These are phyloP conservation scores for Penicillium verhagenii DNA, from an alignment of 495 filamentous ascomycete species.

Conservation along the genomic window DNA sequence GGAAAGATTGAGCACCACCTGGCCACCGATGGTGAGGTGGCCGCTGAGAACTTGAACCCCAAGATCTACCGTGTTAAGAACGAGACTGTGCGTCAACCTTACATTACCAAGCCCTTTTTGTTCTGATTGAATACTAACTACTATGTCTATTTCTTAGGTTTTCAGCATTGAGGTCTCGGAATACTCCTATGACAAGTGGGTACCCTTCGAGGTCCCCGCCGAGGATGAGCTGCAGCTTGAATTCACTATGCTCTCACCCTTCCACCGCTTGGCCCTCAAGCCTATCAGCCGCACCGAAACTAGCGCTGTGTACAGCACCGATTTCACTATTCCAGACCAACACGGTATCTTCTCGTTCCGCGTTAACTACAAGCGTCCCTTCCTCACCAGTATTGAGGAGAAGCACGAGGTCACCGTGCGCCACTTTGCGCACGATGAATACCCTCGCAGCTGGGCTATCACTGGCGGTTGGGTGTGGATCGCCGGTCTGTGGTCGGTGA, in stretches of 20 bases:
- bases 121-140: constrained; percentile 20
- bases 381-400: constrained; percentile 85
- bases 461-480: constrained; percentile 96
- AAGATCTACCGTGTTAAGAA: constrained; percentile 95
- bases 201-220: constrained; percentile 67
- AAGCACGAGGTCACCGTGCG: constrained; percentile 92
- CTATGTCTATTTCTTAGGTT: constrained; percentile 49
- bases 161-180: constrained; percentile 89
- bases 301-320: constrained; percentile 68
- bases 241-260: constrained; percentile 97
- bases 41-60: constrained; percentile 63
- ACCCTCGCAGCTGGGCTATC: constrained; percentile 86
- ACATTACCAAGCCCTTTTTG: constrained; percentile 2
- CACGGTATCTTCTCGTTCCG: constrained; percentile 98
- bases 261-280: constrained; percentile 80
- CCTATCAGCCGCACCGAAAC: constrained; percentile 59
- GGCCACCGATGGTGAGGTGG: constrained; percentile 40
- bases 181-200: constrained; percentile 66
- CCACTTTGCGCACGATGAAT: constrained; percentile 97
- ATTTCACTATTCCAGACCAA: constrained; percentile 86
- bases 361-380: constrained; percentile 93
- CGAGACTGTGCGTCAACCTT: constrained; percentile 71
- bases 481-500: constrained; percentile 77
- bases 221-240: constrained; percentile 84
- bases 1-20: constrained; percentile 80